Evolutionary conservation across 2,329 filamentous ascomycete species (phyloP).

Genomic region (Arthrobotrys entomopaga): DNA sequence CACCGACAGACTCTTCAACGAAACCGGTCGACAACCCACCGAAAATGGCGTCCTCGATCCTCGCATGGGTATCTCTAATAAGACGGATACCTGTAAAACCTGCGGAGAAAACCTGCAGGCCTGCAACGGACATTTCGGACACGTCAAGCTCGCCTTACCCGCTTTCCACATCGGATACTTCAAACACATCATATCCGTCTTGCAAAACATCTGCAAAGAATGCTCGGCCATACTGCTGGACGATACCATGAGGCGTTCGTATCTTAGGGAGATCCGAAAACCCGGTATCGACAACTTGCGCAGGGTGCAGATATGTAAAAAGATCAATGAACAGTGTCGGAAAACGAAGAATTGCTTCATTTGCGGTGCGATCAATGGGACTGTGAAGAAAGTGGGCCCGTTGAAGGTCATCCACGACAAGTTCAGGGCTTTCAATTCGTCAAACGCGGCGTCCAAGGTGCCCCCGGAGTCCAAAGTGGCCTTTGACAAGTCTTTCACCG

Average conservation of each 20-base stretch:
- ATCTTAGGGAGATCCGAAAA: conserved; percentile 80
- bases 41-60: conserved; percentile 85
- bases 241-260: conserved; percentile 79
- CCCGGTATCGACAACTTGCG: conserved; percentile 87
- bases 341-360: conserved; percentile 85
- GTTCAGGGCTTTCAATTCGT: conserved; percentile 86
- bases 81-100: conserved; percentile 80
- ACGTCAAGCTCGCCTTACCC: conserved; percentile 88
- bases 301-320: conserved; percentile 83
- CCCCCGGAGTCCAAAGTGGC: conserved; percentile 81
- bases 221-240: conserved; percentile 85
- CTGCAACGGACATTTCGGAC: conserved; percentile 95
- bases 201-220: conserved; percentile 96
- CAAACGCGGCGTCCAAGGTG: conserved; percentile 84
- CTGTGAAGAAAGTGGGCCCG: conserved; percentile 90
- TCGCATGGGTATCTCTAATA: conserved; percentile 88
- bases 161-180: conserved; percentile 97
- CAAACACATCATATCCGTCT: conserved; percentile 87
- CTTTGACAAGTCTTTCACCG: conserved; percentile 85
- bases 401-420: conserved; percentile 95
- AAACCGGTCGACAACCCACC: conserved; percentile 75
- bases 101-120: conserved; percentile 82
- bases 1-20: conserved; percentile 92
- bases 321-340: conserved; percentile 86
- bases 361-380: conserved; percentile 84